Conservation (phyloP, 306 rosid genomes). For the Canavalia gladiata region DNA sequence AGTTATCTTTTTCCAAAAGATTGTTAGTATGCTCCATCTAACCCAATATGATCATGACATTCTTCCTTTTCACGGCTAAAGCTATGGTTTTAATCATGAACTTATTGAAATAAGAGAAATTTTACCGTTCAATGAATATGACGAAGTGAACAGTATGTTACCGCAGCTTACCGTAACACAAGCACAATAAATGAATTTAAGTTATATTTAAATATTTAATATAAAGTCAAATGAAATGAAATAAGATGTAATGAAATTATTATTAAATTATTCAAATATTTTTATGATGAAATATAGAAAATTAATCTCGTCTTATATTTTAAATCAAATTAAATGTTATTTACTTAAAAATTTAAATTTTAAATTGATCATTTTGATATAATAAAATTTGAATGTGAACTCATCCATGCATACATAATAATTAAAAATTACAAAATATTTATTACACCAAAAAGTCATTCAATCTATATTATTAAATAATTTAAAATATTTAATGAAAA, state of each 20-base stretch:
- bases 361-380: background rate
- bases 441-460: too few relatives aligned
- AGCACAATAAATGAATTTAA: background rate
- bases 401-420: background rate
- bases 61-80: slow-evolving; percentile 23
- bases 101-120: slow-evolving; percentile 30
- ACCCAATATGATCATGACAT: slow-evolving; percentile 35
- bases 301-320: background rate
- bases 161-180: too few relatives aligned
- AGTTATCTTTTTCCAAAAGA: background rate
- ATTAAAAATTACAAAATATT: too few relatives aligned
- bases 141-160: background rate
- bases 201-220: background rate
- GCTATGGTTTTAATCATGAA: slow-evolving; percentile 23
- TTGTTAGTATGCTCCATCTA: slow-evolving; percentile 17
- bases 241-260: background rate
- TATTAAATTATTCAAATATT: background rate
- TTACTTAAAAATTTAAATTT: background rate
- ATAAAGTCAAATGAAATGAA: background rate
- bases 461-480: too few relatives aligned
- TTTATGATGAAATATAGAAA: background rate
- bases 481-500: too few relatives aligned
- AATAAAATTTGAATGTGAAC: too few relatives aligned
- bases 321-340: background rate
- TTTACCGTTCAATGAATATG: background rate